phyloP scores from a whole-genome alignment of 352 stramenopile species.

The Pythium biforme region DNA sequence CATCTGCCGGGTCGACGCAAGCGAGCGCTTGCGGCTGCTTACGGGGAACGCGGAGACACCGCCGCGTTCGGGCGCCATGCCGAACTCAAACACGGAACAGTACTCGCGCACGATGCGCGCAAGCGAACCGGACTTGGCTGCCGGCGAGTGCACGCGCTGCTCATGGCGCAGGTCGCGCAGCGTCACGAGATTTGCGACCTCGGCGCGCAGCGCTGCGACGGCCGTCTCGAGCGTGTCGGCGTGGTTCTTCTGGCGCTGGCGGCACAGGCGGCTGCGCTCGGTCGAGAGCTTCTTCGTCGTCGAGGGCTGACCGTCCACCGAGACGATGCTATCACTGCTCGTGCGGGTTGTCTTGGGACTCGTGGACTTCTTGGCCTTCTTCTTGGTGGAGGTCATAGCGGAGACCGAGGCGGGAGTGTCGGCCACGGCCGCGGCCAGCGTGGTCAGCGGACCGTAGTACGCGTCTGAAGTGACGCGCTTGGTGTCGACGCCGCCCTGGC shows the following conservation, averaged over 20 bases:
- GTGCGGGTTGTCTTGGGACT: not conserved
- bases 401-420: not conserved
- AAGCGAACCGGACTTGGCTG: constrained; percentile 40
- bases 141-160: constrained; percentile 31
- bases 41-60: constrained; percentile 11
- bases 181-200: constrained; percentile 48
- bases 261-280: constrained; percentile 27
- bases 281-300: constrained; percentile 23
- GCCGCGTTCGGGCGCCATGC: constrained; percentile 31
- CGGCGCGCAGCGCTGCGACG: constrained; percentile 38
- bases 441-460: not conserved
- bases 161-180: constrained; percentile 43
- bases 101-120: constrained; percentile 44
- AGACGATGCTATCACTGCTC: not conserved
- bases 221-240: constrained; percentile 17
- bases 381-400: not conserved
- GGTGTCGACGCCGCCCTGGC: not conserved
- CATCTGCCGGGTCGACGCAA: constrained; percentile 13
- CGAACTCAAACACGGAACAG: constrained; percentile 47
- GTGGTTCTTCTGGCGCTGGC: constrained; percentile 25
- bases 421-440: constrained; percentile 1
- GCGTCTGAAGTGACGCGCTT: not conserved
- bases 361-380: constrained; percentile 10
- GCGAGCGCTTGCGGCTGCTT: constrained; percentile 34
- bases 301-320: not conserved